A percentile compares a stretch with the other conserved stretches of the same genome.
These are phyloP conservation scores for Sporisorium exsertum DNA, from an alignment of 1,284 basidiomycete genomes.

Conservation along the genomic window DNA sequence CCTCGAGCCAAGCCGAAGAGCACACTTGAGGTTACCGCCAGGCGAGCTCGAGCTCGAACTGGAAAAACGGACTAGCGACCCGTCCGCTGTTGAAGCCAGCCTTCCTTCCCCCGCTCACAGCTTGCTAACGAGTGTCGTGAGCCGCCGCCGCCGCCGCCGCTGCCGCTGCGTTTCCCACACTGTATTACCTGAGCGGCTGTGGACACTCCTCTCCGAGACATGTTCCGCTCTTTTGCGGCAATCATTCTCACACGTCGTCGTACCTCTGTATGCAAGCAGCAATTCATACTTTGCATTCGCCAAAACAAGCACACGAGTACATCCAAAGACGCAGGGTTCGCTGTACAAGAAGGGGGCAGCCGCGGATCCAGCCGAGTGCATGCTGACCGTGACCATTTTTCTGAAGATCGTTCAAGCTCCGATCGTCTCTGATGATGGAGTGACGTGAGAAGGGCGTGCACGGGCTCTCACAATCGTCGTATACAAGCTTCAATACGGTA, in stretches of 20 bases:
- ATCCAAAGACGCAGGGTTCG: background rate
- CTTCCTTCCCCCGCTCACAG: background rate
- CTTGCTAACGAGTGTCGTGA: background rate
- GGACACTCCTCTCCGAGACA: too few relatives aligned
- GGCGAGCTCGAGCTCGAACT: background rate
- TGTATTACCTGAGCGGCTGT: conserved; percentile 1
- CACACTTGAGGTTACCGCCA: conserved; percentile 9
- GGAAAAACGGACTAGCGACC: background rate
- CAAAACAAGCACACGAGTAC: background rate
- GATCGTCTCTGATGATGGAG: background rate
- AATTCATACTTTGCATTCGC: background rate
- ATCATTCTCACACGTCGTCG: background rate
- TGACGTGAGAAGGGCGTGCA: background rate
- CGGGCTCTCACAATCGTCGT: background rate
- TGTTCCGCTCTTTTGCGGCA: too few relatives aligned
- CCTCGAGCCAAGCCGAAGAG: background rate
- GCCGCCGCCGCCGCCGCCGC: too few relatives aligned
- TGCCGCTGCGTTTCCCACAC: background rate
- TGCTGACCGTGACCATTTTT: background rate
- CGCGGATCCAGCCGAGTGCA: background rate
- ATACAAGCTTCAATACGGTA: too few relatives aligned
- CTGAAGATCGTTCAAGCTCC: background rate
- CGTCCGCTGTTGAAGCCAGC: too few relatives aligned
- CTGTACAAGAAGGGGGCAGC: background rate
- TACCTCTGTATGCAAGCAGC: too few relatives aligned